A percentile compares a stretch with the other conserved stretches of the same genome.
These are phyloP conservation scores for Cladosporium phlei DNA, from an alignment of 2,329 filamentous ascomycete species.

Conservation along the genomic window DNA sequence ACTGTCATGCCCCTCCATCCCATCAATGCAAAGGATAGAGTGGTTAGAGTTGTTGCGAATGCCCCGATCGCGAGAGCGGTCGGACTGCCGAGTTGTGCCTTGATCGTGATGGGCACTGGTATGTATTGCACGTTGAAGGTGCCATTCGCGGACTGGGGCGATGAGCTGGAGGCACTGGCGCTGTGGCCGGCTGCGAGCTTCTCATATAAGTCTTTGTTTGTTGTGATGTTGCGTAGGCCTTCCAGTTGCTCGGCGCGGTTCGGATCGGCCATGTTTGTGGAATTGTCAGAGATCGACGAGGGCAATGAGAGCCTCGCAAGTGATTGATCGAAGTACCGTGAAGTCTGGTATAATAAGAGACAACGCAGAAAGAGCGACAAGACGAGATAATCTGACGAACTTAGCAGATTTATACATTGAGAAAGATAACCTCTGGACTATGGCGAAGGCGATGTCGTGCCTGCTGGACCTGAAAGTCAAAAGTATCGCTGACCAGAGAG, in stretches of 20 bases:
- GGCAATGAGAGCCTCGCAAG: no score
- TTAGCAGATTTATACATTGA: neutral
- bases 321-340: no score
- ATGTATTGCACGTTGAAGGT: constrained; percentile 18
- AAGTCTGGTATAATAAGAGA: no score
- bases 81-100: constrained; percentile 30
- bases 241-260: constrained; percentile 29
- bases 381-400: neutral
- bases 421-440: constrained; percentile 1
- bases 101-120: constrained; percentile 30
- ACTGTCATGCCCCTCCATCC: constrained; percentile 50
- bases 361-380: neutral
- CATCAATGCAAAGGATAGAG: constrained; percentile 52
- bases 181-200: constrained; percentile 26
- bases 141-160: neutral
- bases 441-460: constrained; percentile 8
- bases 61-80: constrained; percentile 49
- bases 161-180: constrained; percentile 13
- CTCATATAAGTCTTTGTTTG: constrained; percentile 26
- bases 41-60: constrained; percentile 53
- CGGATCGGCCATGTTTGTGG: constrained; percentile 19
- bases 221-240: constrained; percentile 24
- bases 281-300: no score
- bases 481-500: neutral
- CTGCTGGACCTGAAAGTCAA: neutral